These are phyloP conservation scores for Kwoniella mangroviensis DNA, from an alignment of 768 basidiomycete species.

Conservation along the genomic window DNA sequence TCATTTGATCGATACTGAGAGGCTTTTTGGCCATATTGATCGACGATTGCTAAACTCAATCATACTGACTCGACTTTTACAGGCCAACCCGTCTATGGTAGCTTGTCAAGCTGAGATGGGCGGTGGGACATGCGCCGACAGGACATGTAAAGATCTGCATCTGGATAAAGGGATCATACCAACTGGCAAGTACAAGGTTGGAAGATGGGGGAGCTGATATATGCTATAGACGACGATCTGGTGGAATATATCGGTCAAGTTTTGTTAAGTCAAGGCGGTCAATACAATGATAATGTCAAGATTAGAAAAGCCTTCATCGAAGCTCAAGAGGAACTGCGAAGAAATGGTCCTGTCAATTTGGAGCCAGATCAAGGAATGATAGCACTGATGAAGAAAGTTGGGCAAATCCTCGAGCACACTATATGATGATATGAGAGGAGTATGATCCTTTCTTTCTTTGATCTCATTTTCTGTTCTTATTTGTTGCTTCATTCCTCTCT, in stretches of 20 bases:
- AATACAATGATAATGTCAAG: not conserved
- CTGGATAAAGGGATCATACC: constrained; percentile 32
- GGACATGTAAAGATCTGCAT: constrained; percentile 41
- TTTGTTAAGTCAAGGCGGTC: not conserved
- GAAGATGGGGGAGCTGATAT: constrained; percentile 10
- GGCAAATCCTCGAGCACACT: not conserved
- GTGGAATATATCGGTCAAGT: constrained; percentile 28
- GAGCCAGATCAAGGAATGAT: not conserved
- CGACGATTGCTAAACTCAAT: constrained; percentile 31
- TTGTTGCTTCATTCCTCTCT: not conserved
- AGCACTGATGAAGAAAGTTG: not conserved
- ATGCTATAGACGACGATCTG: constrained; percentile 34
- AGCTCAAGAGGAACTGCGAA: not conserved
- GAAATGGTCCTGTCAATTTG: not conserved
- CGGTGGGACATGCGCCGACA: constrained; percentile 48
- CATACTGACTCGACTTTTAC: constrained; percentile 43
- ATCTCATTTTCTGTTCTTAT: not conserved
- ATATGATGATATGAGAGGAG: not conserved
- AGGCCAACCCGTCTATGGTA: constrained; percentile 26
- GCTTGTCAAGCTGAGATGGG: constrained; percentile 43
- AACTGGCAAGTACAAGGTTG: constrained; percentile 28
- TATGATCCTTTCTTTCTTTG: not conserved
- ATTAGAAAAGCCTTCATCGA: not conserved
- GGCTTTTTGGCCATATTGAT: constrained; percentile 18
- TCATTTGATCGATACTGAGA: not conserved